Evolutionary conservation across 1,284 basidiomycete species (phyloP).

Genomic region (Amylostereum areolatum): DNA sequence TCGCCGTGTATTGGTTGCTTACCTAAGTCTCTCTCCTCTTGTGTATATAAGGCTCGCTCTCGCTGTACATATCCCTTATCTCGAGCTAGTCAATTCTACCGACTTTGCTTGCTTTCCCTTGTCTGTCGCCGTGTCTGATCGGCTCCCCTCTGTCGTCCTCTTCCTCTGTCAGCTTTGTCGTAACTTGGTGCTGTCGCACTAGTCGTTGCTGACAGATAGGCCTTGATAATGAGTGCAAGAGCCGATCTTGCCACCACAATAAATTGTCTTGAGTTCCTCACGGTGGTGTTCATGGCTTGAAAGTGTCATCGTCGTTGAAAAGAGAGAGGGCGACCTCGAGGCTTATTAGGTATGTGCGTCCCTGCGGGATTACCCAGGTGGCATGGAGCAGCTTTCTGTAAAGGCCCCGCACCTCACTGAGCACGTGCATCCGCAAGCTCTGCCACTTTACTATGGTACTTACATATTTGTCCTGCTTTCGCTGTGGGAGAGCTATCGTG

Average conservation of each 20-base stretch:
- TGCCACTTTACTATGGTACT: conserved; percentile 17
- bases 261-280: conserved; percentile 20
- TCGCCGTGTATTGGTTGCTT: too few relatives aligned
- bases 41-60: too few relatives aligned
- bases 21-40: too few relatives aligned
- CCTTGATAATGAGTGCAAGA: conserved; percentile 11
- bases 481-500: conserved; percentile 11
- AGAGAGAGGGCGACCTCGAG: conserved; percentile 22
- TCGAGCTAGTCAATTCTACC: too few relatives aligned
- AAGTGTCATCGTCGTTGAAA: conserved; percentile 19
- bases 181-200: too few relatives aligned
- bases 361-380: conserved; percentile 20
- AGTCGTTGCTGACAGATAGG: too few relatives aligned
- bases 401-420: conserved; percentile 21
- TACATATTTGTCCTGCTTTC: conserved; percentile 4
- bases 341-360: conserved; percentile 24
- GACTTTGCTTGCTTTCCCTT: too few relatives aligned
- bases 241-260: conserved; percentile 29
- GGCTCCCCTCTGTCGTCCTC: too few relatives aligned
- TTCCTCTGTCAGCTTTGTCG: too few relatives aligned
- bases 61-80: too few relatives aligned
- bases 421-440: conserved; percentile 8
- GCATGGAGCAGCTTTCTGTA: conserved; percentile 30
- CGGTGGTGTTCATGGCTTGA: conserved; percentile 20
- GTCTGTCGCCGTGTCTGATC: too few relatives aligned